Evolutionary conservation across 2,329 filamentous ascomycete species (phyloP).

Genomic region (Chrysoporthe cubensis): DNA sequence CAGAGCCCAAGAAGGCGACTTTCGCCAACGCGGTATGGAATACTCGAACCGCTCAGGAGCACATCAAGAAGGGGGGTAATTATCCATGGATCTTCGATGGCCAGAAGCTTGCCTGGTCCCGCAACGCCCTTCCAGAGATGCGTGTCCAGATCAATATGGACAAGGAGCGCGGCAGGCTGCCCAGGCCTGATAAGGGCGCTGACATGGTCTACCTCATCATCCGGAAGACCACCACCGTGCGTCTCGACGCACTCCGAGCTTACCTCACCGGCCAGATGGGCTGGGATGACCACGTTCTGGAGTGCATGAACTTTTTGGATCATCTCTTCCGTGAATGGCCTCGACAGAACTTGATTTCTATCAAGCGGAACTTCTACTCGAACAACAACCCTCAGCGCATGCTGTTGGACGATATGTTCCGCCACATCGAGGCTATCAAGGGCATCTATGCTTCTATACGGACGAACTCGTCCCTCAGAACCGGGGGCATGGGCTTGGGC

Average conservation of each 20-base stretch:
- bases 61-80: conserved; percentile 47
- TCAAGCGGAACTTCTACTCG: conserved; percentile 85
- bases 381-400: conserved; percentile 47
- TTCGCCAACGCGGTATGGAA: conserved; percentile 78
- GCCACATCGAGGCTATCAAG: conserved; percentile 73
- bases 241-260: conserved; percentile 65
- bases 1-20: conserved; percentile 62
- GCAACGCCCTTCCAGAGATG: conserved; percentile 46
- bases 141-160: conserved; percentile 74
- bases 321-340: conserved; percentile 85
- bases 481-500: conserved; percentile 64
- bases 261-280: conserved; percentile 66
- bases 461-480: conserved; percentile 58
- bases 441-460: conserved; percentile 88
- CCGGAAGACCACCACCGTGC: conserved; percentile 67
- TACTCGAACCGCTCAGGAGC: conserved; percentile 60
- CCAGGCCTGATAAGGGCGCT: conserved; percentile 38
- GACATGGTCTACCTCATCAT: conserved; percentile 66
- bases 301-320: conserved; percentile 86
- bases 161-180: conserved; percentile 51
- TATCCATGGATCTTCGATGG: conserved; percentile 75
- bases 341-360: conserved; percentile 65
- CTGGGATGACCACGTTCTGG: conserved; percentile 71
- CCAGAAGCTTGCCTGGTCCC: conserved; percentile 80
- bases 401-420: conserved; percentile 56